Evolutionary conservation across 2,329 filamentous ascomycete genomes (phyloP), one percentile per base, ranked within the genome.

Genomic region (Fusarium sp.): DNA sequence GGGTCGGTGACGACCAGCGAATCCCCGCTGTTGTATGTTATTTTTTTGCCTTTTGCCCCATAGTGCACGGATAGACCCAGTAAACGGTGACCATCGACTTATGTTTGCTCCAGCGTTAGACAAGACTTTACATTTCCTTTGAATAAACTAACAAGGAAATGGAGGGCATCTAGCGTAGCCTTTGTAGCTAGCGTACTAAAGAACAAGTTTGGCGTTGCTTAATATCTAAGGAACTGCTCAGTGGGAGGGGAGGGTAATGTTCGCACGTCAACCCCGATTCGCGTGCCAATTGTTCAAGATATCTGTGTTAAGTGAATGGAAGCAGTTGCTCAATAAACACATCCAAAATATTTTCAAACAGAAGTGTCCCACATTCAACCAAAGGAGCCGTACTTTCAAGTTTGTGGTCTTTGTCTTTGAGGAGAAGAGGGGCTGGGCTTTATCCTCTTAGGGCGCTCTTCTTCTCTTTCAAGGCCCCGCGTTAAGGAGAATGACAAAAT

Each of bases 1-100:
- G 46, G 46, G 46, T 50, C 46, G 46, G 46, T 50, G 46, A 50
- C 46, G 46, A 50, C 46, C 46, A 50, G 46, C 46, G 46, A 50
- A 50, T 50, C 46, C 46, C 46, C 46, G 46, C 46, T 50, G 46
- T 50, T 50, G 46, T 50, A 50, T 32, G 46, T 50, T 32, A 32
- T 29, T 49, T 32, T 49, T 29, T 49, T 49, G 15, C 29, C 10
- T n/a, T 14, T 32, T 49, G n/a, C 7, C 15, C 20, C 15, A 24
- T 11, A 6, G 10, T 44, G 8, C 12, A 22, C 22, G 20, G 15
- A 18, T 44, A 38, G 18, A n/a, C 42, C 42, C 20, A 25, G 9
- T 25, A 10, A 8, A 15, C 15, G 10, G 9, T 16, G 20, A 3
- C 42, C 3, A 22, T 44, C 38, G 20, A 16, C 27, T 15, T 30